Base-by-base conservation (phyloP, 2,329 filamentous ascomycete species). In the Ophiosphaerella korrae region DNA sequence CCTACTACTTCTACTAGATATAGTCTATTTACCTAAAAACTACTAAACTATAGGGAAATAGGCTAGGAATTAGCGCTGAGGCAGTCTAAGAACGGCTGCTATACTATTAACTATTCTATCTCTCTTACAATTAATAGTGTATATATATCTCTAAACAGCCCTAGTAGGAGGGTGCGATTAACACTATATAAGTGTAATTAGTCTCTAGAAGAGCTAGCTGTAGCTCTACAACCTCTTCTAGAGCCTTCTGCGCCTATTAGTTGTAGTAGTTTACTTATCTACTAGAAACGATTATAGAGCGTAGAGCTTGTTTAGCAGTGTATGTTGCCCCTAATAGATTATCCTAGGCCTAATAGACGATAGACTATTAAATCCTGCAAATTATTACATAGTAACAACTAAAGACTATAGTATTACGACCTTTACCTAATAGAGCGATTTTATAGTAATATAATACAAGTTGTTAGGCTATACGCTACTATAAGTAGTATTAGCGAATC, bases 111-210 rank as follows among this genome's bases (percentile, higher is more conserved):
- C 48, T 42, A 52, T 23, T 63, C 64, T 18, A 50, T 55, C 44
- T 63, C 69, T 33, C 61, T 67, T 38, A 51, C 57, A n/a, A 45
- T 55, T 13, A 56, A 56, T 46, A 55, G 54, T 18, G 50, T 53
- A 44, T 63, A 62, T n/a, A 48, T 39, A 11, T 69, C 70, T 11
- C 59, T 63, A 7, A 51, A 57, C 11, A 71, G 66, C 48, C 61
- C 68, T 73, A 84, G 85, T 64, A 82, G 81, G 59, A 73, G 80
- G 50, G 92, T 91, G 73, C 83, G 89, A 53, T 90, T 89, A n/a
- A n/a, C n/a, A n/a, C n/a, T n/a, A n/a, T n/a, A n/a, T n/a, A n/a
- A n/a, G n/a, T n/a, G n/a, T n/a, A n/a, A n/a, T n/a, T n/a, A n/a
- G n/a, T n/a, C n/a, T n/a, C n/a, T n/a, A n/a, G n/a, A n/a, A n/a